Conservation (phyloP, 495 filamentous ascomycete genomes). For the Durotheca rogersii region DNA sequence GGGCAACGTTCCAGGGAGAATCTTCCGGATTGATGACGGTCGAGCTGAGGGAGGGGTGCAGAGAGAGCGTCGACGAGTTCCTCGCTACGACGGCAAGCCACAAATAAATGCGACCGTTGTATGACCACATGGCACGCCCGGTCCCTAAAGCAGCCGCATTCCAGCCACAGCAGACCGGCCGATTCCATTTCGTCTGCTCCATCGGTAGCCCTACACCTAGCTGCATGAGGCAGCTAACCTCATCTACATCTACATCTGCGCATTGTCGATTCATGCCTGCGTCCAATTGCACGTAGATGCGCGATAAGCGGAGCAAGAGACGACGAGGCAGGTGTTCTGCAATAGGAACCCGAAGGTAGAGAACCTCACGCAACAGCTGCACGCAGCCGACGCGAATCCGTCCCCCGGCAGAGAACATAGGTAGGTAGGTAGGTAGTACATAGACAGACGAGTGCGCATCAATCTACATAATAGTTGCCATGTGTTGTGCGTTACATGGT, state of each 20-base stretch:
- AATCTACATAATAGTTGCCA: conserved; percentile 26
- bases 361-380: too few relatives aligned
- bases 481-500: conserved; percentile 34
- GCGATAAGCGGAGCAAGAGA: too few relatives aligned
- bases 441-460: too few relatives aligned
- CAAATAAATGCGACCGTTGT: conserved; percentile 34
- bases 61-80: not conserved
- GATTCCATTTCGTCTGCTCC: too few relatives aligned
- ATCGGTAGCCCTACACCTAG: conserved; percentile 23
- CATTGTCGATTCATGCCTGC: too few relatives aligned
- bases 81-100: conserved; percentile 31
- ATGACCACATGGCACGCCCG: conserved; percentile 31
- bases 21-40: not conserved
- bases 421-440: too few relatives aligned
- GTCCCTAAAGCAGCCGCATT: conserved; percentile 26
- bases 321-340: too few relatives aligned
- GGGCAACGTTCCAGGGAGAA: conserved; percentile 11
- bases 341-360: too few relatives aligned
- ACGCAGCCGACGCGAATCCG: too few relatives aligned
- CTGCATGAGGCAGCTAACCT: conserved; percentile 10
- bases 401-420: too few relatives aligned
- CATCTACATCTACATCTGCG: not conserved
- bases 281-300: too few relatives aligned
- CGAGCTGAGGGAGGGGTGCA: not conserved
- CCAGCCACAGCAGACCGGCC: conserved; percentile 29